These are phyloP conservation scores for Cutaneotrichosporon curvatum DNA, from an alignment of 1,284 basidiomycete genomes.

Conservation along the genomic window DNA sequence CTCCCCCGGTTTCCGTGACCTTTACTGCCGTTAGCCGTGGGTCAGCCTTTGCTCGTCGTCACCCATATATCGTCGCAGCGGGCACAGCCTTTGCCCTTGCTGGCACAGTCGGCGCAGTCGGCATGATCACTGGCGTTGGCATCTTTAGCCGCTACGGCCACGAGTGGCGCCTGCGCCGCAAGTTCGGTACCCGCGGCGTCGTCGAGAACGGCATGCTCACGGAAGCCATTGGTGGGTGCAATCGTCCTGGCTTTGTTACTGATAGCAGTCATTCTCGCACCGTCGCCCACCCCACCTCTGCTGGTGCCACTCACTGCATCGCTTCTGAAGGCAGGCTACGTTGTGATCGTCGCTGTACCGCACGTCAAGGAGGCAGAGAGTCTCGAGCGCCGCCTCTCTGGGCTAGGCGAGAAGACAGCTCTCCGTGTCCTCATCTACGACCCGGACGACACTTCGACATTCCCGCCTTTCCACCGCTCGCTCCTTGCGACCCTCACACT, in stretches of 20 bases:
- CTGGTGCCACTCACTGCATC: conserved; percentile 37
- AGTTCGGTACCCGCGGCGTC: conserved; percentile 28
- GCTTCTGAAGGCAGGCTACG: conserved; percentile 41
- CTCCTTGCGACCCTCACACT: conserved; percentile 42
- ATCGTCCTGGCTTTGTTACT: too few relatives aligned
- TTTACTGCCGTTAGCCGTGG: too few relatives aligned
- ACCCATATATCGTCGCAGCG: conserved; percentile 15
- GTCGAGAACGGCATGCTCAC: conserved; percentile 43
- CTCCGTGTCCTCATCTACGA: conserved; percentile 44
- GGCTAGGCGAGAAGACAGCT: conserved; percentile 35
- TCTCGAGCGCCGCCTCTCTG: conserved; percentile 35
- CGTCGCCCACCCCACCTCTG: conserved; percentile 37
- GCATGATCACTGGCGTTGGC: conserved; percentile 11
- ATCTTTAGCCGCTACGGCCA: conserved; percentile 8
- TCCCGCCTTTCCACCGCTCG: conserved; percentile 44
- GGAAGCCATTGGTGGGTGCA: conserved; percentile 38
- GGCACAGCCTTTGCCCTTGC: conserved; percentile 27
- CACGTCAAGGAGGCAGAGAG: conserved; percentile 41
- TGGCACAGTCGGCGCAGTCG: conserved; percentile 31
- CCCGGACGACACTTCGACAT: conserved; percentile 41
- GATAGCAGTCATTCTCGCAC: conserved; percentile 36
- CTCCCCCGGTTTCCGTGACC: conserved; percentile 10
- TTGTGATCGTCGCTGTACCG: conserved; percentile 44
- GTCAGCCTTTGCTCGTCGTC: conserved; percentile 4
- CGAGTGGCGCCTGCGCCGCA: conserved; percentile 14